Conservation (phyloP, 306 rosid genomes). For the Dalbergia oliveri region DNA sequence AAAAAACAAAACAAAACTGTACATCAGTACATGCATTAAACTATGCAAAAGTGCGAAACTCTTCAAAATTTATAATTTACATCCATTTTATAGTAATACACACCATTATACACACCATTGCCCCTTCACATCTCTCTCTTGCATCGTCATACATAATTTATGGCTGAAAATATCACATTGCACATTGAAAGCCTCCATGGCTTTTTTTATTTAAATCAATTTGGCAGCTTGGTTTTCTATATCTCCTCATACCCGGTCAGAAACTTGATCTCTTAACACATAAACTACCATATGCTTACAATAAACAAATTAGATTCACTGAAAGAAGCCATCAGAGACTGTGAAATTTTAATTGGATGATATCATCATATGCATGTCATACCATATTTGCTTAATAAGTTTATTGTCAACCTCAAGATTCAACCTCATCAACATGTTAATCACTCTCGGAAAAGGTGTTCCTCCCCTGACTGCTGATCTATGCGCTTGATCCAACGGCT, state of each 20-base stretch:
- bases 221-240: constrained; percentile 36
- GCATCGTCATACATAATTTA: not conserved
- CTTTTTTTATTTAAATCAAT: not conserved
- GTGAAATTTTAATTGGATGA: not conserved
- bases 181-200: not conserved
- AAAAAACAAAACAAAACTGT: not conserved
- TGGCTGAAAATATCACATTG: constrained; percentile 22
- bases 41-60: constrained; percentile 11
- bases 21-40: constrained; percentile 14
- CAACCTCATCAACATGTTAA: not conserved
- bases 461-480: constrained; percentile 82
- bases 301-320: too few relatives aligned
- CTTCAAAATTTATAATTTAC: not conserved
- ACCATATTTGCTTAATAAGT: not conserved
- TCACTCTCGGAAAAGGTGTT: constrained; percentile 67
- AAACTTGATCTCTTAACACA: constrained; percentile 3
- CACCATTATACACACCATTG: constrained; percentile 28
- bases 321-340: not conserved
- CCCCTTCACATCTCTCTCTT: not conserved
- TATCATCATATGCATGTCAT: not conserved
- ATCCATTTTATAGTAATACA: not conserved
- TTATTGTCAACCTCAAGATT: not conserved
- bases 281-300: not conserved
- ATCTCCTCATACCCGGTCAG: constrained; percentile 12
- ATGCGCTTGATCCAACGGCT: constrained; percentile 84